Evolutionary conservation across 108 stramenopile genomes (phyloP).

Genomic region (Skeletonema grethae): DNA sequence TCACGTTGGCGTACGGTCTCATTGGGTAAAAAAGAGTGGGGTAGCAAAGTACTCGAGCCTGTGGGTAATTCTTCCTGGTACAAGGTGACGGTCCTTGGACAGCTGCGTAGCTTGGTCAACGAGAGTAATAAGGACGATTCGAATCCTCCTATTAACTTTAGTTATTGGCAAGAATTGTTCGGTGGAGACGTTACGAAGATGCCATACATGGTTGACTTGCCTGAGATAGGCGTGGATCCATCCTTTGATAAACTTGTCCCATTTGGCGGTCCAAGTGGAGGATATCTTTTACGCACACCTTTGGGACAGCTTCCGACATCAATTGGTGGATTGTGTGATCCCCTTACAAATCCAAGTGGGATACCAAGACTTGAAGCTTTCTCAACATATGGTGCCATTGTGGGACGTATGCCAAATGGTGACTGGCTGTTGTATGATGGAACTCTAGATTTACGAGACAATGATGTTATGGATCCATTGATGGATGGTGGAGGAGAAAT

Average conservation of each 20-base stretch:
- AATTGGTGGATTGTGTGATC: no score
- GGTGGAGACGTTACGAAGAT: background rate
- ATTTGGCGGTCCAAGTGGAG: background rate
- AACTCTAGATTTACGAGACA: conserved; percentile 1
- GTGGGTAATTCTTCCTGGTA: no score
- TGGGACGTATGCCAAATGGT: background rate
- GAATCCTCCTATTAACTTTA: background rate
- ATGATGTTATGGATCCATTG: conserved; percentile 10
- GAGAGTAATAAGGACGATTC: background rate
- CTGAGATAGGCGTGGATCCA: background rate
- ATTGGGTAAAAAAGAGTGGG: no score
- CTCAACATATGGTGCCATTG: background rate
- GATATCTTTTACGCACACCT: no score
- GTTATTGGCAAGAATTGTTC: no score
- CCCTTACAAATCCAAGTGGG: no score
- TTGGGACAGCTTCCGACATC: no score
- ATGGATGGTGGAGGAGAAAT: conserved; percentile 21
- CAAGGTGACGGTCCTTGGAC: background rate
- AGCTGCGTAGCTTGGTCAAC: conserved; percentile 1
- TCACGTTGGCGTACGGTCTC: no score
- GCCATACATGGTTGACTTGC: background rate
- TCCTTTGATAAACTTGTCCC: background rate
- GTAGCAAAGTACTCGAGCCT: no score
- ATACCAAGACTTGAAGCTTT: background rate
- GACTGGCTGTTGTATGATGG: conserved; percentile 9